Evolutionary conservation across 345 rosid species (phyloP).

Genomic region (Nephelium lappaceum): DNA sequence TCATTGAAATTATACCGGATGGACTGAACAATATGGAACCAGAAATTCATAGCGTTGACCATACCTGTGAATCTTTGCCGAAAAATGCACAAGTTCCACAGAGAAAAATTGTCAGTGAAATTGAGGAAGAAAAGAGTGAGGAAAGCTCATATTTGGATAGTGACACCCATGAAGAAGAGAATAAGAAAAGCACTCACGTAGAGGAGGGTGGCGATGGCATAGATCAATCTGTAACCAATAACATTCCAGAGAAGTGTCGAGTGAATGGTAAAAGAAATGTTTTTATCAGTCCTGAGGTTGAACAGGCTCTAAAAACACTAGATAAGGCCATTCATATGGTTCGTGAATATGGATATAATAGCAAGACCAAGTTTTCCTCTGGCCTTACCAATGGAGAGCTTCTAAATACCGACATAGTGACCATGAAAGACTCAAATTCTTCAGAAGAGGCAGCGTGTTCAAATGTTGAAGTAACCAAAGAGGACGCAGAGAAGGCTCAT

Average conservation of each 20-base stretch:
- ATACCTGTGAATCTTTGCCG: slow-evolving; percentile 19
- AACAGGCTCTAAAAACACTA: slow-evolving; percentile 71
- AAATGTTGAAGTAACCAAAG: slow-evolving; percentile 28
- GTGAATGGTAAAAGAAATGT: slow-evolving; percentile 37
- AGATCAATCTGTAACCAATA: slow-evolving; percentile 13
- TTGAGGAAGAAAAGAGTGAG: slow-evolving; percentile 59
- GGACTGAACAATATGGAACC: slow-evolving; percentile 15
- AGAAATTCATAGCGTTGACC: slow-evolving; percentile 20
- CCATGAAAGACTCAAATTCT: slow-evolving; percentile 19
- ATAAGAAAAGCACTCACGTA: slow-evolving; percentile 20
- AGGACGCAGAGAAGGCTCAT: slow-evolving; percentile 39
- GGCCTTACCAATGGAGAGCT: slow-evolving; percentile 39
- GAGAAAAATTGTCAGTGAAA: slow-evolving; percentile 49
- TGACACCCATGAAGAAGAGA: slow-evolving; percentile 73
- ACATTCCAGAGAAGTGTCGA: slow-evolving; percentile 15
- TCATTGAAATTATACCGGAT: slow-evolving; percentile 9
- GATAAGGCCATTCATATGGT: slow-evolving; percentile 68
- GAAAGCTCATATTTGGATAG: slow-evolving; percentile 17
- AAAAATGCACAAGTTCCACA: slow-evolving; percentile 20
- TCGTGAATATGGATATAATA: slow-evolving; percentile 40
- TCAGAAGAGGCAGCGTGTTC: slow-evolving; percentile 33
- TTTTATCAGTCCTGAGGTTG: slow-evolving; percentile 62
- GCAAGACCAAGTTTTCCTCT: slow-evolving; percentile 29
- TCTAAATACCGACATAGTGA: slow-evolving; percentile 22
- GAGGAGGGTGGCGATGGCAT: slow-evolving; percentile 25